These are phyloP conservation scores for Coniophora puteana DNA, from an alignment of 1,284 basidiomycete species.

Conservation along the genomic window DNA sequence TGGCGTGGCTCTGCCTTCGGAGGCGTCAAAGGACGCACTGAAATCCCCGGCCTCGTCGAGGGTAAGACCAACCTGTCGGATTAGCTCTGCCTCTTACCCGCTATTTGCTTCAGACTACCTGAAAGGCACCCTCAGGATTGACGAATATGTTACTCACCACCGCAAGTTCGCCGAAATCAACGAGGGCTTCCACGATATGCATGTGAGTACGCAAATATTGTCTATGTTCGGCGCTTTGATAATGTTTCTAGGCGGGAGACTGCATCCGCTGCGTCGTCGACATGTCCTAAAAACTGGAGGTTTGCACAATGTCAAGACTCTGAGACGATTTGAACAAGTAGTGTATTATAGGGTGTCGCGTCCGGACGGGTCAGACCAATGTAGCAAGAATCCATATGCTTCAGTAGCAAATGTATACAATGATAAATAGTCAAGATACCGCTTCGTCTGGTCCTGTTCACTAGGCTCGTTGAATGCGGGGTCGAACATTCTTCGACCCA, in stretches of 20 bases:
- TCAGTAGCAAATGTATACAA: not conserved
- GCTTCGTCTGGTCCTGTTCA: too few relatives aligned
- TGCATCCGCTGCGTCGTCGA: conserved; percentile 92
- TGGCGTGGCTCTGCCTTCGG: conserved; percentile 98
- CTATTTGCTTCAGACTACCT: conserved; percentile 60
- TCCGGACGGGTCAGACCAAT: not conserved
- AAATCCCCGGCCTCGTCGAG: conserved; percentile 87
- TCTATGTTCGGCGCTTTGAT: not conserved
- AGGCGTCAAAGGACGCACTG: conserved; percentile 96
- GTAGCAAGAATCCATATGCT: not conserved
- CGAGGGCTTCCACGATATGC: conserved; percentile 93
- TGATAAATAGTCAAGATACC: not conserved
- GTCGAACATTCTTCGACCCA: conserved; percentile 47
- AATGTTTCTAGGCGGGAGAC: conserved; percentile 59
- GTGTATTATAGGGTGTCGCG: conserved; percentile 1
- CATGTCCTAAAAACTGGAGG: conserved; percentile 44
- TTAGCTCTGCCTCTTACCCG: not conserved
- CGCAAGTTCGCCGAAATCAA: conserved; percentile 79
- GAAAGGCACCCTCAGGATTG: conserved; percentile 72
- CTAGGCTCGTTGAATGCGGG: too few relatives aligned
- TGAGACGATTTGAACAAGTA: conserved; percentile 1
- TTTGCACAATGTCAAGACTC: conserved; percentile 1
- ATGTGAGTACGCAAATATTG: conserved; percentile 53
- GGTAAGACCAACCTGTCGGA: conserved; percentile 45
- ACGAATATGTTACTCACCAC: conserved; percentile 88